A percentile compares a stretch with the other conserved stretches of the same genome.
Evolutionary conservation across 345 rosid genomes (phyloP).

Genomic region (Rhodamnia rubescens): DNA sequence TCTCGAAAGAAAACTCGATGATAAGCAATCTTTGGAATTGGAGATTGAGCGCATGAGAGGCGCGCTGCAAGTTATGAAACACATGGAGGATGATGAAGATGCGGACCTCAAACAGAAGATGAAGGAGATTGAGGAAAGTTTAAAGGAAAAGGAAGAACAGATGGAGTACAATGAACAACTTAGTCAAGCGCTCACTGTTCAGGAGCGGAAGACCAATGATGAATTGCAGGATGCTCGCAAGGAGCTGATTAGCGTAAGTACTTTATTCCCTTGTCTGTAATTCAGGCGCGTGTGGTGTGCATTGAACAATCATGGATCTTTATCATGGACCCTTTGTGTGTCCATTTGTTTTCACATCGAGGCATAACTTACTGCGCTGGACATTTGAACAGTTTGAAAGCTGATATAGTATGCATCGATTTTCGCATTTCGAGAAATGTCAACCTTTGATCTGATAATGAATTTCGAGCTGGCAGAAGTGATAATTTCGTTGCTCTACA

Average conservation of each 20-base stretch:
- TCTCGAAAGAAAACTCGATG: conserved; percentile 42
- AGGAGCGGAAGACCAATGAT: conserved; percentile 39
- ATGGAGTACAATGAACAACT: conserved; percentile 21
- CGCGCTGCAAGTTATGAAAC: conserved; percentile 43
- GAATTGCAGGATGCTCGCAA: conserved; percentile 67
- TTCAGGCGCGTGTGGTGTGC: neutral
- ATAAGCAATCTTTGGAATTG: conserved; percentile 60
- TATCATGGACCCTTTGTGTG: neutral
- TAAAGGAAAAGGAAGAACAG: conserved; percentile 52
- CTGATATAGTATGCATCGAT: neutral
- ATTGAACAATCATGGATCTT: neutral
- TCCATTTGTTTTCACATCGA: neutral
- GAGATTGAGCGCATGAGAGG: conserved; percentile 71
- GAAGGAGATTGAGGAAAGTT: conserved; percentile 20
- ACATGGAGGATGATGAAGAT: conserved; percentile 52
- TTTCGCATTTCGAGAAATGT: neutral
- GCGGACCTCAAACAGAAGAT: conserved; percentile 22
- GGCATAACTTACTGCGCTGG: neutral
- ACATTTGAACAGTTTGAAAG: neutral
- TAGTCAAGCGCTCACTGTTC: conserved; percentile 31
- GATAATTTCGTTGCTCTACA: conserved; percentile 8
- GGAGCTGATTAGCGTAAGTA: conserved; percentile 45
- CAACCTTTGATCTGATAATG: neutral
- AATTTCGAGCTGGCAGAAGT: neutral
- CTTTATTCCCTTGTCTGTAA: neutral